Evolutionary conservation across 352 stramenopile species (phyloP).

Genomic region (Pythium aquatile): DNA sequence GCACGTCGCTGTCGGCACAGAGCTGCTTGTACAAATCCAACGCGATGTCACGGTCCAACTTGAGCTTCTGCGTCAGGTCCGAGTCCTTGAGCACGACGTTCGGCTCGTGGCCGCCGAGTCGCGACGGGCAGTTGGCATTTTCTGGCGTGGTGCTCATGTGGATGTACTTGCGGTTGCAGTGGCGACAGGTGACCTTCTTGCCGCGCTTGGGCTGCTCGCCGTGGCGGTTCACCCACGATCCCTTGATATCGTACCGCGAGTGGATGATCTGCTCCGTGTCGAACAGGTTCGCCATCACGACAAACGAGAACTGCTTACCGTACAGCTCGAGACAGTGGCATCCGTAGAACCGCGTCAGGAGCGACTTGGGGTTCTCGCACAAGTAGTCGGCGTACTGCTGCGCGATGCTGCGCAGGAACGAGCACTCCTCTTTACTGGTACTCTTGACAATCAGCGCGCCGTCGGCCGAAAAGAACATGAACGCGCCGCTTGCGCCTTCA

Average conservation of each 20-base stretch:
- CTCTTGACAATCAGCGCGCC: conserved; percentile 90
- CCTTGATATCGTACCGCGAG: conserved; percentile 90
- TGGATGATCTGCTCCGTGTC: conserved; percentile 88
- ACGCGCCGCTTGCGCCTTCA: conserved; percentile 86
- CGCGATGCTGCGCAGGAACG: conserved; percentile 84
- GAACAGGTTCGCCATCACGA: conserved; percentile 93
- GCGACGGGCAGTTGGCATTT: conserved; percentile 70
- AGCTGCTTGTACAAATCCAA: conserved; percentile 78
- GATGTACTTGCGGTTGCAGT: conserved; percentile 86
- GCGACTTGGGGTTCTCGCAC: conserved; percentile 76
- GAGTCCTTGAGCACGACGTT: conserved; percentile 90
- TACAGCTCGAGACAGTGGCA: conserved; percentile 90
- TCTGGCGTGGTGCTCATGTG: conserved; percentile 67
- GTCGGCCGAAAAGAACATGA: conserved; percentile 92
- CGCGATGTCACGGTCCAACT: conserved; percentile 67
- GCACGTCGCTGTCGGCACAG: conserved; percentile 73
- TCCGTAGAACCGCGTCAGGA: conserved; percentile 90
- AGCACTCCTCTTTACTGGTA: conserved; percentile 85
- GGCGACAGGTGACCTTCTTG: conserved; percentile 87
- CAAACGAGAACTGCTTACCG: conserved; percentile 90
- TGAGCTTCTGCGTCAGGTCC: conserved; percentile 88
- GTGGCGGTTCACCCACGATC: conserved; percentile 87
- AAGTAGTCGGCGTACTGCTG: conserved; percentile 88
- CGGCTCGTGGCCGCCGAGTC: conserved; percentile 78
- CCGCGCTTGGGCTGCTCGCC: conserved; percentile 77